Conservation (phyloP, 2,329 filamentous ascomycete genomes). For the Sclerotiophoma versabilis region DNA sequence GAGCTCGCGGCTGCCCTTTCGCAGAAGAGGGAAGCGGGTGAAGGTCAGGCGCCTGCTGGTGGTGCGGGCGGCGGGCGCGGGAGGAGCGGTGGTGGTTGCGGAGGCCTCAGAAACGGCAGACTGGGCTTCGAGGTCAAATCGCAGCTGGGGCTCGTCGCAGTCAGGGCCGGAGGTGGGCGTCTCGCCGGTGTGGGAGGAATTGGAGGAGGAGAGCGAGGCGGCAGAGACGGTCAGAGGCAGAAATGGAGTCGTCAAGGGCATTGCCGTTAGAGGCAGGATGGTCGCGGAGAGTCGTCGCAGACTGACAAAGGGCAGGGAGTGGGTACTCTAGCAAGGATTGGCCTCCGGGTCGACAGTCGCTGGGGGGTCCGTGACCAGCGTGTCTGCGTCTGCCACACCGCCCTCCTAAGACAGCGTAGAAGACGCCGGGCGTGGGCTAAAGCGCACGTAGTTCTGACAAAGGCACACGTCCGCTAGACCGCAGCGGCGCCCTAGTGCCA, state of each 20-base stretch:
- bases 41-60: slow-evolving; percentile 40
- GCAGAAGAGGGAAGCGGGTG: slow-evolving; percentile 44
- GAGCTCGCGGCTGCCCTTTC: slow-evolving; percentile 44
- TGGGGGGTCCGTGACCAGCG: slow-evolving; percentile 30
- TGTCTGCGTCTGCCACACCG: slow-evolving; percentile 39
- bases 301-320: slow-evolving; percentile 42
- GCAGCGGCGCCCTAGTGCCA: slow-evolving; percentile 29
- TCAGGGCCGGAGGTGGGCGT: slow-evolving; percentile 12
- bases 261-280: slow-evolving; percentile 42
- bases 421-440: slow-evolving; percentile 37
- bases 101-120: slow-evolving; percentile 9
- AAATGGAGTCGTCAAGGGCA: slow-evolving; percentile 44
- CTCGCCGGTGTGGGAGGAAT: slow-evolving; percentile 17
- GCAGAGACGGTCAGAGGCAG: slow-evolving; percentile 35
- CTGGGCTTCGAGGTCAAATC: slow-evolving; percentile 14
- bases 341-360: slow-evolving; percentile 7
- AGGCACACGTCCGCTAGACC: slow-evolving; percentile 25
- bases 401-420: slow-evolving; percentile 38
- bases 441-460: slow-evolving; percentile 41
- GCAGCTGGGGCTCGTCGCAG: slow-evolving; percentile 14
- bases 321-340: slow-evolving; percentile 47
- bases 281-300: slow-evolving; percentile 42
- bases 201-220: slow-evolving; percentile 24
- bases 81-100: slow-evolving; percentile 13
- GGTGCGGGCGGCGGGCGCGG: slow-evolving; percentile 17